A percentile compares a stretch with the other conserved stretches of the same genome.
These are phyloP conservation scores for Mycena citricolor DNA, from an alignment of 1,284 basidiomycete genomes.

Conservation along the genomic window DNA sequence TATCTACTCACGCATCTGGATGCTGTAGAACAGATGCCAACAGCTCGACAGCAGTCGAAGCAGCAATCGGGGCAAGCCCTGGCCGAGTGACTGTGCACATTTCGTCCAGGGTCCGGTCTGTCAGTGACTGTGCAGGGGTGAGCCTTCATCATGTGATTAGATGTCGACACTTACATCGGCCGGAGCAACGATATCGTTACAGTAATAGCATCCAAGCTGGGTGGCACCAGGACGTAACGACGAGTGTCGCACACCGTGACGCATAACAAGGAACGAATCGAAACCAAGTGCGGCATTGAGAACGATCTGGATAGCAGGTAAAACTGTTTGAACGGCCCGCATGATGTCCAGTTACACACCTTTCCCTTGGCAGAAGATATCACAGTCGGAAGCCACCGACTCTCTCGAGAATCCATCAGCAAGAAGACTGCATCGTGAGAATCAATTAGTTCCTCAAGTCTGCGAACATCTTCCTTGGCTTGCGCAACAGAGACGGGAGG, in stretches of 20 bases:
- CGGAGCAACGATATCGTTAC: conserved; percentile 97
- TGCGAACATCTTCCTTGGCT: conserved; percentile 64
- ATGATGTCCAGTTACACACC: conserved; percentile 39
- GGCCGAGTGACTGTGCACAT: conserved; percentile 99
- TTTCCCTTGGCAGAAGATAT: conserved; percentile 83
- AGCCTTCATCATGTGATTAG: conserved; percentile 1
- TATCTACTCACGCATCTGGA: conserved; percentile 68
- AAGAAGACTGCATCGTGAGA: conserved; percentile 90
- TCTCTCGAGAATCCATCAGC: conserved; percentile 98
- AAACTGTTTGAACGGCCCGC: background rate
- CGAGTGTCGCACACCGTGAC: conserved; percentile 75
- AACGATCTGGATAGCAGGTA: conserved; percentile 60
- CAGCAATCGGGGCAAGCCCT: conserved; percentile 90
- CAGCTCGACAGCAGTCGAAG: conserved; percentile 89
- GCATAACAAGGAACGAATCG: conserved; percentile 96
- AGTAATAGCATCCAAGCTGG: conserved; percentile 91
- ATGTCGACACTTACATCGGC: conserved; percentile 67
- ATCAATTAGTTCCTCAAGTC: conserved; percentile 77
- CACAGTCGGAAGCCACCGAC: conserved; percentile 92
- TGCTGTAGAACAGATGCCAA: conserved; percentile 90
- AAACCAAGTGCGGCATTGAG: conserved; percentile 96
- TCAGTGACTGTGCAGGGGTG: conserved; percentile 65
- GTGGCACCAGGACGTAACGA: conserved; percentile 38
- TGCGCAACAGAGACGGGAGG: conserved; percentile 57
- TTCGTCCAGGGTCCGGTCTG: conserved; percentile 94